Percentiles rank a stretch among this genome's conserved stretches.
phyloP scores from a whole-genome alignment of 768 basidiomycete genomes.

The Amanita polypyramis region DNA sequence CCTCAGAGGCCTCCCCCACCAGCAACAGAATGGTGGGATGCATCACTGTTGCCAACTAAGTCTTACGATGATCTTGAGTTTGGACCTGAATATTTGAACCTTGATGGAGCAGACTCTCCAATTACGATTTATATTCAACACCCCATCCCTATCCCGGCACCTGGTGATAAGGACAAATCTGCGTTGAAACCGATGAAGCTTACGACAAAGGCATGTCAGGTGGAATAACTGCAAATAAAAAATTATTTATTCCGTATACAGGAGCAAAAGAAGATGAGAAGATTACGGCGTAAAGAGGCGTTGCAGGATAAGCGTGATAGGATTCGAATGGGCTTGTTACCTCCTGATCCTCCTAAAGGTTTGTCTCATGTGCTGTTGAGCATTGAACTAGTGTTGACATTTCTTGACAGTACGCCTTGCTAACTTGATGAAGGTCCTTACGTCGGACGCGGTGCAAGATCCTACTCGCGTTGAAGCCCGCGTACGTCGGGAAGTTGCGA shows the following conservation, averaged over 20 bases:
- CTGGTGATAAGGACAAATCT: conserved; percentile 73
- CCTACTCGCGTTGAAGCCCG: conserved; percentile 96
- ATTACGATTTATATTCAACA: conserved; percentile 92
- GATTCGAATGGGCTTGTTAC: conserved; percentile 90
- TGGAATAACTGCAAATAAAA: background rate
- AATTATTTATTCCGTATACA: conserved; percentile 17
- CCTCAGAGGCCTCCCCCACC: conserved; percentile 76
- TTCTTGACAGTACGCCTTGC: conserved; percentile 65
- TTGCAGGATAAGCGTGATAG: conserved; percentile 92
- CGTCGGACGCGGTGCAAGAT: conserved; percentile 93
- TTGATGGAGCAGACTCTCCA: conserved; percentile 57
- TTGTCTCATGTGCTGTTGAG: conserved; percentile 9
- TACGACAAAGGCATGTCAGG: conserved; percentile 65
- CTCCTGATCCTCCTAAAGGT: conserved; percentile 95
- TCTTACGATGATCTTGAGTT: conserved; percentile 65
- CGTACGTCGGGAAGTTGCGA: conserved; percentile 86
- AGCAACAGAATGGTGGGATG: conserved; percentile 97
- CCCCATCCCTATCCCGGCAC: conserved; percentile 91
- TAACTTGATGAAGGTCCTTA: conserved; percentile 96
- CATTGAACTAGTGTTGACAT: conserved; percentile 2
- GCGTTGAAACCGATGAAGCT: conserved; percentile 82
- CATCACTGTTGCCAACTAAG: conserved; percentile 68
- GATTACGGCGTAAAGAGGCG: conserved; percentile 77
- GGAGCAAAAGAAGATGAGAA: conserved; percentile 97
- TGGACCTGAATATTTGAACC: conserved; percentile 49